A percentile compares a stretch with the other conserved stretches of the same genome.
phyloP scores from a whole-genome alignment of 371 early-diverging fungal species.

The Mucor mucedo region DNA sequence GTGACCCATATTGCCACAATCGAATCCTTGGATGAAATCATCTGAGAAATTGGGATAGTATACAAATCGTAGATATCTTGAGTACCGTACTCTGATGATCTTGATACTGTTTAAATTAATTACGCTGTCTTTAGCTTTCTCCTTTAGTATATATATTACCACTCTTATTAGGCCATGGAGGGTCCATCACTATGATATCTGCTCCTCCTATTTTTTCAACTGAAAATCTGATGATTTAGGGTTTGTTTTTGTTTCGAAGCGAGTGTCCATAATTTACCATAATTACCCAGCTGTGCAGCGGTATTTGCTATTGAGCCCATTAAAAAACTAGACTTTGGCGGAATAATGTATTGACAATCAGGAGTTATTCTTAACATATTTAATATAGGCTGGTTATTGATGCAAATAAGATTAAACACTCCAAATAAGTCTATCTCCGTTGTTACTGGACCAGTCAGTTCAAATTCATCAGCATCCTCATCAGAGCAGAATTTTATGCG shows the following conservation, averaged over 20 bases:
- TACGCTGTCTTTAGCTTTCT: neutral
- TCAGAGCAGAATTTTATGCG: slow-evolving; percentile 17
- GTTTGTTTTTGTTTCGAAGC: neutral
- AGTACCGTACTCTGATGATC: slow-evolving; percentile 61
- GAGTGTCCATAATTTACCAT: slow-evolving; percentile 26
- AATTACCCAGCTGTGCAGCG: slow-evolving; percentile 28
- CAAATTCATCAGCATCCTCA: neutral
- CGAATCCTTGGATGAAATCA: slow-evolving; percentile 34
- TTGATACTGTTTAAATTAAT: slow-evolving; percentile 40
- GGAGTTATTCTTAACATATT: slow-evolving; percentile 23
- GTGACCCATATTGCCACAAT: slow-evolving; percentile 80
- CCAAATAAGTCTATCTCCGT: slow-evolving; percentile 36
- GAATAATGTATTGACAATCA: slow-evolving; percentile 37
- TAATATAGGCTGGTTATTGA: slow-evolving; percentile 15
- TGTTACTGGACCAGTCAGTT: slow-evolving; percentile 3
- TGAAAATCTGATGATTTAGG: neutral
- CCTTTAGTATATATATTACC: slow-evolving; percentile 29
- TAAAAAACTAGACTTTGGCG: slow-evolving; percentile 39
- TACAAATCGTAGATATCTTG: slow-evolving; percentile 74
- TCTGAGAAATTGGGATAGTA: slow-evolving; percentile 58
- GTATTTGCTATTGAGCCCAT: slow-evolving; percentile 45
- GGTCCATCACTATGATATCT: slow-evolving; percentile 75
- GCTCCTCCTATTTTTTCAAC: slow-evolving; percentile 44
- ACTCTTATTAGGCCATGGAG: slow-evolving; percentile 80
- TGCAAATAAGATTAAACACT: slow-evolving; percentile 36